phyloP scores from a whole-genome alignment of 164 flowering plant genomes.

The Magnolia kwangsiensis region DNA sequence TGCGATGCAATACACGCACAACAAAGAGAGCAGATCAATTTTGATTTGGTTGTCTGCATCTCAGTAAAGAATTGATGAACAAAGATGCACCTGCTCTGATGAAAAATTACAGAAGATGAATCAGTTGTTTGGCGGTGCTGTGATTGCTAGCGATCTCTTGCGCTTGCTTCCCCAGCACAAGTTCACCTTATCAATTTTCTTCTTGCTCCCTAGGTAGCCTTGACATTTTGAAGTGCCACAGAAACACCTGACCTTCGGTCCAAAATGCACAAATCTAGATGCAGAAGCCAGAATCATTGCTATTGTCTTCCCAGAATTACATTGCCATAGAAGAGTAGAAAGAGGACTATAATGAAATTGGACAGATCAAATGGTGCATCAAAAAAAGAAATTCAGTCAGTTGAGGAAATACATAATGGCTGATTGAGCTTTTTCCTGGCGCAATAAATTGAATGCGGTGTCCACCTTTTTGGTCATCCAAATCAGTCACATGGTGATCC shows the following conservation, averaged over 20 bases:
- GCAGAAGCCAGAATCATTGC: neutral
- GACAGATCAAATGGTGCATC: no score
- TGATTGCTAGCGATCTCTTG: constrained; percentile 27
- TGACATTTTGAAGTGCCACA: constrained; percentile 82
- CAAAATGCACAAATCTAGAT: constrained; percentile 78
- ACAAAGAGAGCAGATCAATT: constrained; percentile 2
- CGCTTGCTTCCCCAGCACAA: constrained; percentile 58
- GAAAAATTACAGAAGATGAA: neutral
- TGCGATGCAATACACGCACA: neutral
- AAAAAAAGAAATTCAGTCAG: no score
- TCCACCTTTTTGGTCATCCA: no score
- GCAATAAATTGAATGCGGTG: no score
- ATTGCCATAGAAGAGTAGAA: neutral
- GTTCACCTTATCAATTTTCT: constrained; percentile 35
- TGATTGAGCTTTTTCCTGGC: no score
- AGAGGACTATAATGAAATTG: neutral
- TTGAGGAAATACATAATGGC: no score
- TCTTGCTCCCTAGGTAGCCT: constrained; percentile 76
- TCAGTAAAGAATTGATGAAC: neutral
- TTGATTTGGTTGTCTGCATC: constrained; percentile 1
- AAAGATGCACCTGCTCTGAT: neutral
- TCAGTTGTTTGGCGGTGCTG: neutral
- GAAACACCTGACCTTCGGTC: constrained; percentile 67
- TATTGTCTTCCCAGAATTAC: neutral
- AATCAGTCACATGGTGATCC: no score